Conservation (phyloP, 2,329 filamentous ascomycete genomes). For the Herpotrichia juniperi region DNA sequence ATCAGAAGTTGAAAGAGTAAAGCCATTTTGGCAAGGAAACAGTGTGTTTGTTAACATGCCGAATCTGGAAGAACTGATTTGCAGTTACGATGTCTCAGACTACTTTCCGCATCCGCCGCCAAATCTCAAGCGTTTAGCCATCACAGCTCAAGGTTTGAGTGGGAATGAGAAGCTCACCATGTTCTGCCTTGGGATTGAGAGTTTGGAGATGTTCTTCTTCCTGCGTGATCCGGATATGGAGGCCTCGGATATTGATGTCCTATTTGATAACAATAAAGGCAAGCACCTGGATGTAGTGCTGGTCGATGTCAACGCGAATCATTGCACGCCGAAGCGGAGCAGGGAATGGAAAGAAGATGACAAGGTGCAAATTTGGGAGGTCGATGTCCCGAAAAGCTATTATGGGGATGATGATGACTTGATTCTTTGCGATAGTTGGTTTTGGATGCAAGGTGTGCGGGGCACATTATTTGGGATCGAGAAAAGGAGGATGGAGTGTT, state of each 20-base stretch:
- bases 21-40: constrained; percentile 12
- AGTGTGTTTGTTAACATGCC: constrained; percentile 32
- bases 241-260: constrained; percentile 20
- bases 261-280: constrained; percentile 27
- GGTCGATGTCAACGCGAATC: constrained; percentile 31
- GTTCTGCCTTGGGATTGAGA: constrained; percentile 24
- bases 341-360: constrained; percentile 28
- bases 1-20: constrained; percentile 16
- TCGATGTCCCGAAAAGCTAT: constrained; percentile 34
- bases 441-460: constrained; percentile 29
- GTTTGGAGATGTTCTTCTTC: constrained; percentile 24
- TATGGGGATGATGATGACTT: constrained; percentile 35
- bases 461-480: constrained; percentile 28
- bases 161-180: constrained; percentile 9
- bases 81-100: constrained; percentile 26
- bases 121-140: constrained; percentile 32
- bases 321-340: constrained; percentile 24
- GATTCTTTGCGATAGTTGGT: constrained; percentile 29
- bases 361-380: constrained; percentile 30
- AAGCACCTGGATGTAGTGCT: constrained; percentile 28
- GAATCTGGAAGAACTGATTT: constrained; percentile 32
- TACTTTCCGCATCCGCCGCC: constrained; percentile 30
- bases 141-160: constrained; percentile 22
- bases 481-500: constrained; percentile 28
- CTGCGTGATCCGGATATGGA: constrained; percentile 20